These are phyloP conservation scores for Trichoderma lentiforme DNA, from an alignment of 2,329 filamentous ascomycete species.

Conservation along the genomic window DNA sequence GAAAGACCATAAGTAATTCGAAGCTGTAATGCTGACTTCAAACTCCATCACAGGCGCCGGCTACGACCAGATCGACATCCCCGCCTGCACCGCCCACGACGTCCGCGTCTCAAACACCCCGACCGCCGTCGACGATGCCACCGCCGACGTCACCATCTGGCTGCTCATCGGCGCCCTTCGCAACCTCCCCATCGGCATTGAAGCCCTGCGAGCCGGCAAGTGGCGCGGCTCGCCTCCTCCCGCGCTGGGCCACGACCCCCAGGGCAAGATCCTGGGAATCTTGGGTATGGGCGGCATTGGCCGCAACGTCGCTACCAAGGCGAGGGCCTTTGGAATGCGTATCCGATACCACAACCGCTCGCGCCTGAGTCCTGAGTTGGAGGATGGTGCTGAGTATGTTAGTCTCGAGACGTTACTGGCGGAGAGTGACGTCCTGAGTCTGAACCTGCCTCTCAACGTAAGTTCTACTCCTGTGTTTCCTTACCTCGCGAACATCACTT, in stretches of 20 bases:
- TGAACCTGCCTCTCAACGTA: constrained; percentile 80
- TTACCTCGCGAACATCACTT: neutral
- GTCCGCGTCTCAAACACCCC: constrained; percentile 78
- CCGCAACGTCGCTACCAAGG: constrained; percentile 70
- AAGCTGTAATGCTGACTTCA: neutral
- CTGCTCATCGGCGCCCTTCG: constrained; percentile 76
- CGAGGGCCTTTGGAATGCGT: constrained; percentile 70
- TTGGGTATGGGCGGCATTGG: constrained; percentile 86
- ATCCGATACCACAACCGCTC: constrained; percentile 73
- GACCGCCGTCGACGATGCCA: constrained; percentile 77
- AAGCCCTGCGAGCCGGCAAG: constrained; percentile 59
- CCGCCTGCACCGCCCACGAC: constrained; percentile 63
- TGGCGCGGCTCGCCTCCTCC: constrained; percentile 62
- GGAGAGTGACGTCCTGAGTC: constrained; percentile 70
- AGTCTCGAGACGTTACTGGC: constrained; percentile 68
- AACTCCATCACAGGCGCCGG: constrained; percentile 59
- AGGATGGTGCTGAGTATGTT: constrained; percentile 63
- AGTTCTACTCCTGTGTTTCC: constrained; percentile 34
- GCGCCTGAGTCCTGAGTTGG: constrained; percentile 53
- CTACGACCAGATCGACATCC: constrained; percentile 77
- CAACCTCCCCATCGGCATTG: constrained; percentile 66
- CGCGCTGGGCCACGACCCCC: constrained; percentile 69
- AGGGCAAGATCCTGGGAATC: constrained; percentile 76
- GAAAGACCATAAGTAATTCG: too few species aligned
- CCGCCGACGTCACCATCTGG: constrained; percentile 77